phyloP scores from a whole-genome alignment of 768 basidiomycete species.

The Leccinum imitatum region DNA sequence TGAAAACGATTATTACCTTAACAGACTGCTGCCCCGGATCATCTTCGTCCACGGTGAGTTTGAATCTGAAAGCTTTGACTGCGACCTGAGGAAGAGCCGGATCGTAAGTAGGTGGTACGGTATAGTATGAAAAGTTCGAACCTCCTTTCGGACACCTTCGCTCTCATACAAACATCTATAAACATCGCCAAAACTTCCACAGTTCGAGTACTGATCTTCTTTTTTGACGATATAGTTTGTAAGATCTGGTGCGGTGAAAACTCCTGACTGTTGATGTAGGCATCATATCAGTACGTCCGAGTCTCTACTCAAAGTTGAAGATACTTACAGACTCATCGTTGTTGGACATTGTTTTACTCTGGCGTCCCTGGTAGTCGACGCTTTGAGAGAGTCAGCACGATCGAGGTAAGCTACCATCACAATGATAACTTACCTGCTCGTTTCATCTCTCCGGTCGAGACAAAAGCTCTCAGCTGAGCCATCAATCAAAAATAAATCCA shows the following conservation, averaged over 20 bases:
- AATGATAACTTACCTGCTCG: too few relatives aligned
- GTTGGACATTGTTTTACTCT: not conserved
- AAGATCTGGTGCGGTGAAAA: not conserved
- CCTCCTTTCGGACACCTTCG: not conserved
- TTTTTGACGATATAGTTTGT: not conserved
- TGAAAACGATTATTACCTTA: not conserved
- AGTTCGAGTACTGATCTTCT: not conserved
- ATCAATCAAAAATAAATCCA: too few relatives aligned
- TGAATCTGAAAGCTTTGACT: not conserved
- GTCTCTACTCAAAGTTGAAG: too few relatives aligned
- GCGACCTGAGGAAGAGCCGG: not conserved
- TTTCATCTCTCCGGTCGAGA: too few relatives aligned
- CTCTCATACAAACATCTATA: not conserved
- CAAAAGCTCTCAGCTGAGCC: too few relatives aligned
- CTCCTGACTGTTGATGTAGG: not conserved
- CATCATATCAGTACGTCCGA: not conserved
- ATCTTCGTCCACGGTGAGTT: not conserved
- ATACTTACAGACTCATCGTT: not conserved
- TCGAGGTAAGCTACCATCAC: too few relatives aligned
- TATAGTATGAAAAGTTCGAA: not conserved
- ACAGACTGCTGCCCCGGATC: not conserved
- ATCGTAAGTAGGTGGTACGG: not conserved
- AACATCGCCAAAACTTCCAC: not conserved
- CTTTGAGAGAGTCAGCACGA: too few relatives aligned
- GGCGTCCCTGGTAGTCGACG: too few relatives aligned